These are phyloP conservation scores for Brasilioporus rufonigricans DNA, from an alignment of 768 basidiomycete species.

Conservation along the genomic window DNA sequence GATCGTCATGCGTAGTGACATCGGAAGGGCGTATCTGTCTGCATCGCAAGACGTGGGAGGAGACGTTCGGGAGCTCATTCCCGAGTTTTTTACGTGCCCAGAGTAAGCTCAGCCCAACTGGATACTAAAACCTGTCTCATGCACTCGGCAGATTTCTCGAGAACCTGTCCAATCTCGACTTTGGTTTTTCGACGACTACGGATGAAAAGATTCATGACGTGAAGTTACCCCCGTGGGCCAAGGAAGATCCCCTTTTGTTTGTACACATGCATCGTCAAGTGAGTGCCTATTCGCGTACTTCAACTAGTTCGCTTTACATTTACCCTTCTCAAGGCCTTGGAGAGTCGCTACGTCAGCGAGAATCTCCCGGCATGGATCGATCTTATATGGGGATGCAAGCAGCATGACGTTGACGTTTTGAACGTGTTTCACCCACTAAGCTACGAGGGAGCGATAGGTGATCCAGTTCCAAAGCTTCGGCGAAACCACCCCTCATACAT, in stretches of 20 bases:
- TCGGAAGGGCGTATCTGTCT: constrained; percentile 79
- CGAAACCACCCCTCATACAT: neutral
- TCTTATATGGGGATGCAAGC: constrained; percentile 87
- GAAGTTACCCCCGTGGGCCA: constrained; percentile 88
- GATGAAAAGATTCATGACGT: constrained; percentile 86
- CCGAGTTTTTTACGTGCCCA: constrained; percentile 83
- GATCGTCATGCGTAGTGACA: constrained; percentile 47
- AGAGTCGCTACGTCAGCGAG: constrained; percentile 84
- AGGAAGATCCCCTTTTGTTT: constrained; percentile 79
- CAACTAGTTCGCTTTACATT: neutral
- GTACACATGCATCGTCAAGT: constrained; percentile 75
- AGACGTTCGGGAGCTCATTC: constrained; percentile 91
- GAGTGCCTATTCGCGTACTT: constrained; percentile 14
- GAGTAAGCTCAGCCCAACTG: constrained; percentile 45
- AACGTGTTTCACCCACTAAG: constrained; percentile 94
- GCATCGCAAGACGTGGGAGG: constrained; percentile 84
- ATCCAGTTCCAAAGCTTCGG: neutral
- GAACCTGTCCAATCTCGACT: constrained; percentile 76
- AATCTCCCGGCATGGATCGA: constrained; percentile 90
- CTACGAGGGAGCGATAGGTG: constrained; percentile 87
- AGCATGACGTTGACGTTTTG: constrained; percentile 69
- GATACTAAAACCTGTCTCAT: neutral
- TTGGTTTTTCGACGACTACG: constrained; percentile 68
- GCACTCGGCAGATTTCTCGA: constrained; percentile 65
- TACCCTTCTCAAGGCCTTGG: constrained; percentile 59